Base-by-base conservation (phyloP, 345 rosid genomes). In the Excoecaria agallocha region DNA sequence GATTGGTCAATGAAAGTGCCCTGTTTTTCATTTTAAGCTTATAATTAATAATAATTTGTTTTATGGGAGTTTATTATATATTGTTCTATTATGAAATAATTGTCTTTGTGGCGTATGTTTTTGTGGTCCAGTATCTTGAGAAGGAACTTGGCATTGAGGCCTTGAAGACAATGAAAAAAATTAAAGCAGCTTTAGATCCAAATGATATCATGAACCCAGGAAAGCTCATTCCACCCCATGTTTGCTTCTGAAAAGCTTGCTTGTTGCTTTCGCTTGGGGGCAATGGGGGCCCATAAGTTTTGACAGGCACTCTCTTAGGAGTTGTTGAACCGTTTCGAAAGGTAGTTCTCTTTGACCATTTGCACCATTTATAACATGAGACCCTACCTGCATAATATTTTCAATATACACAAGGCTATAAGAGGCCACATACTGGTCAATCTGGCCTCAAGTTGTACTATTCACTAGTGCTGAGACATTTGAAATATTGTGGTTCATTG, bases 201-300 rank as follows among this genome's bases (percentile, higher is more conserved):
- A 90, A 92, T 82, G 78, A 87, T 71, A 92, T 92, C 72, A 92
- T 94, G 97, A 94, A 94, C 76, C 98, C 97, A 13, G 98, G 97
- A 79, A 94, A 94, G 88, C 83, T 94, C 25, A 92, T 94, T 69
- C 98, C 97, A 55, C 90, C 98, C 19, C 97, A 94, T 76, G 85
- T 92, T 48, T 94, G 97, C 79, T 85, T 87, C 76, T 92, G 82
- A 79, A 22, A 30, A 54, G 58, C 20, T 19, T 19, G 58, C n/a
- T 4, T 54, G 25, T 3, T 54, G 58, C n/a, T n/a, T n/a, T 65
- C 20, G 16, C 35, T 16, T 5, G 41, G 51, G 12, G 19, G 68
- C 52, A 24, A 22, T 4, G 63, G 12, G 62, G 30, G 13, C 12
- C 2, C 45, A 20, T 7, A 41, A 64, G 15, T 52, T 19, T 15